These are phyloP conservation scores for Davidsoniella eucalypti DNA, from an alignment of 2,329 filamentous ascomycete genomes.

Conservation along the genomic window DNA sequence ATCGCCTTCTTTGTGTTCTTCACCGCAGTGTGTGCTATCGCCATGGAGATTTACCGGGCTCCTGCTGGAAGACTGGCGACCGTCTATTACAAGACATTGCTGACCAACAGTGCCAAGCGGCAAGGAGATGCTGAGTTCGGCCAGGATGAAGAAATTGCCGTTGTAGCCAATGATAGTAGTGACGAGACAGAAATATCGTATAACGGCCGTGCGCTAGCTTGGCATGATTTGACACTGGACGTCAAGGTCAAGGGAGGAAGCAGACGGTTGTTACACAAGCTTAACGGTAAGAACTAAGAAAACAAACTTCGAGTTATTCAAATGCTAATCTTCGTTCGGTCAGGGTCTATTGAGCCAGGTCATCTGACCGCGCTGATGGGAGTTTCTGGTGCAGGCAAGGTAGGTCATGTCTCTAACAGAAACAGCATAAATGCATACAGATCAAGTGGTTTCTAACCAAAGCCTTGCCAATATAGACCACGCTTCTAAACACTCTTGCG, in stretches of 20 bases:
- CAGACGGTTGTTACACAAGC: background rate
- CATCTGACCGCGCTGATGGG: constrained; percentile 69
- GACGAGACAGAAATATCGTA: background rate
- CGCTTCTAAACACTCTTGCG: constrained; percentile 66
- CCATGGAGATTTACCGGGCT: background rate
- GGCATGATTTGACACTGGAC: background rate
- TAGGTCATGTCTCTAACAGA: too few relatives aligned
- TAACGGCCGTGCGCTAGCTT: background rate
- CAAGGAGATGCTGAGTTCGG: background rate
- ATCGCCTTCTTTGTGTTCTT: background rate
- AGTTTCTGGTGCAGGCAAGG: constrained; percentile 57
- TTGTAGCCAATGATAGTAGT: background rate
- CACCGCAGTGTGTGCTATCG: background rate
- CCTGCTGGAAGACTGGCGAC: background rate
- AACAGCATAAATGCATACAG: too few relatives aligned
- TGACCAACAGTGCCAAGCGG: background rate
- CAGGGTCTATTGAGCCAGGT: constrained; percentile 46
- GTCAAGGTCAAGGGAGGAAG: background rate
- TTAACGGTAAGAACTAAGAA: too few relatives aligned
- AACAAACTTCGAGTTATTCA: background rate
- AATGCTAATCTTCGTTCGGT: background rate
- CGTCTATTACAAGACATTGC: background rate
- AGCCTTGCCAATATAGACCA: constrained; percentile 37
- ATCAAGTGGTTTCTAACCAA: too few relatives aligned
- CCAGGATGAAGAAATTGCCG: background rate